These are phyloP conservation scores for Colletotrichum karsti DNA, from an alignment of 2,329 filamentous ascomycete species.

Conservation along the genomic window DNA sequence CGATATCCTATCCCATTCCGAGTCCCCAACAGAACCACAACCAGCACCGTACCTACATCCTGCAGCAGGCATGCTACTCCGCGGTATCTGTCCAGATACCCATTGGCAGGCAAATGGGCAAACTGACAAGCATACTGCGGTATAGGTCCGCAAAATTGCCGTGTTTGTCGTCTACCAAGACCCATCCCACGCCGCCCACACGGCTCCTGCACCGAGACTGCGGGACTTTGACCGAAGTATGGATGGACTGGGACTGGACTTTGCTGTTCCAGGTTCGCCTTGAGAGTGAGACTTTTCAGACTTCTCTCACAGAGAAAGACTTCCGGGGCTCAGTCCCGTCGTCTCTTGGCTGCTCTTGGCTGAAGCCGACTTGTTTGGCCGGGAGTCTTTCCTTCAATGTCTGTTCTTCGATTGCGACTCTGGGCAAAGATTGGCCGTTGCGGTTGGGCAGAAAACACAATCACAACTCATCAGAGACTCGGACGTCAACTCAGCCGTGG, in stretches of 20 bases:
- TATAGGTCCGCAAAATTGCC: constrained; percentile 24
- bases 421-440: not conserved
- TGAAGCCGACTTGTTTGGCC: constrained; percentile 12
- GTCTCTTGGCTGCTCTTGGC: constrained; percentile 21
- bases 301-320: not conserved
- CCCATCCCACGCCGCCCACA: constrained; percentile 13
- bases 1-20: not conserved
- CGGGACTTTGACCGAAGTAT: constrained; percentile 24
- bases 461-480: not conserved
- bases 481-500: not conserved
- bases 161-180: constrained; percentile 13
- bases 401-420: not conserved
- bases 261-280: constrained; percentile 22
- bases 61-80: not conserved
- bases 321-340: constrained; percentile 16
- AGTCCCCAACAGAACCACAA: not conserved
- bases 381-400: not conserved
- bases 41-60: too few relatives aligned
- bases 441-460: not conserved
- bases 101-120: not conserved
- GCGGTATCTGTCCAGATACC: not conserved
- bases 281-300: not conserved
- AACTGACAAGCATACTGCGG: not conserved
- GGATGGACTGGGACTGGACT: constrained; percentile 10
- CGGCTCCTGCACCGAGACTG: constrained; percentile 26